Evolutionary conservation across 1,284 basidiomycete genomes (phyloP), one percentile per base, ranked within the genome.

Genomic region (Xerocomus cyaneibrunnescens): DNA sequence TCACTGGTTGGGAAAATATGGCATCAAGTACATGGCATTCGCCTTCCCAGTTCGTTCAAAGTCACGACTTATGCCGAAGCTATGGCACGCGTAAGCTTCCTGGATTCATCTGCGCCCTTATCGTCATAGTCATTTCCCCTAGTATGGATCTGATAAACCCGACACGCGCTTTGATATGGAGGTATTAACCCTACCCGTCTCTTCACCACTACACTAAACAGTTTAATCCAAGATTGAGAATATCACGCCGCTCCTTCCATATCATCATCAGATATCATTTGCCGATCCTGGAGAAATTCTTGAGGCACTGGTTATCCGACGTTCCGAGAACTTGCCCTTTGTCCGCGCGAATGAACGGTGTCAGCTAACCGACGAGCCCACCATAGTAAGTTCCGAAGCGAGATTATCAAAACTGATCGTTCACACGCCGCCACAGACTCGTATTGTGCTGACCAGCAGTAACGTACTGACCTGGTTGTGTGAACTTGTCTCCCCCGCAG

Each of bases 141-240:
- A 92, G 84, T 98, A 87, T 76, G 94, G 95, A 9, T 93, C 92
- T 44, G 94, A 98, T 74, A 98, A 98, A 75, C 94, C 94, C 34
- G 94, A 98, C 70, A 84, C 87, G 44, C 82, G 95, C 48, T 95
- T 92, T 72, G 84, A 82, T 41, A 79, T 95, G 58, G 84, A 93
- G 83, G 91, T 92, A 55, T 62, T 74, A 32, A 60, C 38, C 27
- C 7, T 21, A 35, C 7, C 32, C 19, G 19, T 34, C 45, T 45
- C 43, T 43, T 51, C 48, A 23, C 45, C 30, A 3, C 35, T 36
- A 12, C 45, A 39, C 61, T 52, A 50, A 58, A 54, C 64, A 41
- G 51, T 38, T 52, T n/a, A 25, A 54, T 59, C 46, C 45, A 44
- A 85, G 83, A 79, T 85, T 43, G 58, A 65, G 55, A 76, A 84